A percentile compares a stretch with the other conserved stretches of the same genome.
Conservation (phyloP, 805 yeast genomes). For the Candida railenensis region DNA sequence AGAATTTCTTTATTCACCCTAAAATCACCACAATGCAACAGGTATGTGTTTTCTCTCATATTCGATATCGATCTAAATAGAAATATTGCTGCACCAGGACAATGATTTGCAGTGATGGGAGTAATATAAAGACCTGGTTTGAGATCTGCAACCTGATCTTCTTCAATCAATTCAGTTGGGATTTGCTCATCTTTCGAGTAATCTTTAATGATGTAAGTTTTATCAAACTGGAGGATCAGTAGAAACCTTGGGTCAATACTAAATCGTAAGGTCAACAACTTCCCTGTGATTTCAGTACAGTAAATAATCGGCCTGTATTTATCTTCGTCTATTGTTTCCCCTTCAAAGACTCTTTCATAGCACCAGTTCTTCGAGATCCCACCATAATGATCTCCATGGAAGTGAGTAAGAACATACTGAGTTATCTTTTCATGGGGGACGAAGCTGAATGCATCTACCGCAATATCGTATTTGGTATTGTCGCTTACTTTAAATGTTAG, state of each 20-base stretch:
- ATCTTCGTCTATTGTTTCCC: constrained; percentile 15
- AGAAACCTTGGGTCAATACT: constrained; percentile 53
- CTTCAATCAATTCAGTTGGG: constrained; percentile 9
- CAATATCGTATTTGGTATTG: constrained; percentile 31
- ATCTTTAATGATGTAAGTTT: not conserved
- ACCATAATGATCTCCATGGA: constrained; percentile 92
- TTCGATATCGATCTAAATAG: constrained; percentile 52
- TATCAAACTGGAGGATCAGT: constrained; percentile 36
- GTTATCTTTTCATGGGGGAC: constrained; percentile 44
- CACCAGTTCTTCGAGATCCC: constrained; percentile 81
- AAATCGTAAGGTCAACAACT: constrained; percentile 53
- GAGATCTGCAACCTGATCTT: constrained; percentile 16
- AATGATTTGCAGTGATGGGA: constrained; percentile 85
- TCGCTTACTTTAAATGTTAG: constrained; percentile 36
- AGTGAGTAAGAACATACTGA: constrained; percentile 72
- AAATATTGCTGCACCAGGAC: constrained; percentile 92
- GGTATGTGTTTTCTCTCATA: constrained; percentile 20
- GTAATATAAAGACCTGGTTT: constrained; percentile 49
- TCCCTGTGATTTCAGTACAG: constrained; percentile 69
- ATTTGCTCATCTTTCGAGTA: not conserved
- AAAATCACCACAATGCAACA: constrained; percentile 92
- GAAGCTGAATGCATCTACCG: constrained; percentile 67
- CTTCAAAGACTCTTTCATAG: constrained; percentile 34
- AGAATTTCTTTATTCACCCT: constrained; percentile 62
- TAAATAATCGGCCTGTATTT: constrained; percentile 59